A percentile compares a stretch with the other conserved stretches of the same genome.
phyloP scores from a whole-genome alignment of 352 stramenopile genomes.

The Phytophthora kernoviae region DNA sequence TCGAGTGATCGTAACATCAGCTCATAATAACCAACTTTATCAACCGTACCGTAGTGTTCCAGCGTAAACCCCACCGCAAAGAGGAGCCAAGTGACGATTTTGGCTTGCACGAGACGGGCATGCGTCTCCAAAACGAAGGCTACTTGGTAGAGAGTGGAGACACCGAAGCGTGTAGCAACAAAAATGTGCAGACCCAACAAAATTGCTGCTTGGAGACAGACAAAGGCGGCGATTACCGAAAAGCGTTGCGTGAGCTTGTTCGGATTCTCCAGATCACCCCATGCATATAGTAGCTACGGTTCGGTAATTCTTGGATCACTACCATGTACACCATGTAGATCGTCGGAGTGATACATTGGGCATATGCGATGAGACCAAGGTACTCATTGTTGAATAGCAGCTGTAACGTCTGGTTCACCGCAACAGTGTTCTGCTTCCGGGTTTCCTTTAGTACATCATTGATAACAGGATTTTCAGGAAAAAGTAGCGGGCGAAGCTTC shows the following conservation, averaged over 20 bases:
- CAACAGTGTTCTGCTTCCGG: constrained; percentile 38
- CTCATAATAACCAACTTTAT: too few species aligned
- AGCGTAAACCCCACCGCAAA: constrained; percentile 34
- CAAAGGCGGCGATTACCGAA: constrained; percentile 28
- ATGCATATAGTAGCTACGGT: constrained; percentile 30
- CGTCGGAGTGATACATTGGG: constrained; percentile 37
- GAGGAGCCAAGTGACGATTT: constrained; percentile 40
- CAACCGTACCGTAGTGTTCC: constrained; percentile 31
- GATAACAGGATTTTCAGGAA: constrained; percentile 26
- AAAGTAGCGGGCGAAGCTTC: constrained; percentile 17
- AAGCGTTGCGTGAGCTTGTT: constrained; percentile 17
- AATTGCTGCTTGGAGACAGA: constrained; percentile 23
- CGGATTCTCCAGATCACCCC: constrained; percentile 10
- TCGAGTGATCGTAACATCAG: too few species aligned
- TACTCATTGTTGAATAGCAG: constrained; percentile 55
- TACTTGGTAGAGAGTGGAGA: constrained; percentile 45
- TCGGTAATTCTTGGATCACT: constrained; percentile 27
- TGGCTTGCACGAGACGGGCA: constrained; percentile 39
- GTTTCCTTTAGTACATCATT: constrained; percentile 35
- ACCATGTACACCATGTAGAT: constrained; percentile 41
- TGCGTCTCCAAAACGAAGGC: constrained; percentile 60
- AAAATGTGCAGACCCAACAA: constrained; percentile 35
- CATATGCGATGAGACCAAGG: constrained; percentile 41
- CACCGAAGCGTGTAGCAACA: constrained; percentile 28
- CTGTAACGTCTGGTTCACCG: constrained; percentile 41